Evolutionary conservation across 768 basidiomycete species (phyloP).

Genomic region (Rickenella mellea): DNA sequence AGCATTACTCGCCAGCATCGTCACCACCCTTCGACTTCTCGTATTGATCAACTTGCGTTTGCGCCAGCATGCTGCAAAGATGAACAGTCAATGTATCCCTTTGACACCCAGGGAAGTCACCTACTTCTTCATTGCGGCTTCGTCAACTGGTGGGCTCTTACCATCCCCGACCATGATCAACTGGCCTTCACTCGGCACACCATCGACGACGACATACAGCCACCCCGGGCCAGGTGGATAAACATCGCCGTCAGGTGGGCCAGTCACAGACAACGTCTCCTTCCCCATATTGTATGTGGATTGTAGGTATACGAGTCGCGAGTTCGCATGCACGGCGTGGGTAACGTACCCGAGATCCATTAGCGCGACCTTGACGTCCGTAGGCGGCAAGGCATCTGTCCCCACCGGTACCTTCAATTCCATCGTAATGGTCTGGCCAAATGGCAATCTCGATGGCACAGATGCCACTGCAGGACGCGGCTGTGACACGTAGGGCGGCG

Average conservation of each 20-base stretch:
- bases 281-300: conserved; percentile 32
- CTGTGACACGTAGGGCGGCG: conserved; percentile 69
- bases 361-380: conserved; percentile 50
- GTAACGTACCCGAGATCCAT: conserved; percentile 83
- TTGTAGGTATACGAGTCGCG: conserved; percentile 61
- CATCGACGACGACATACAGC: conserved; percentile 57
- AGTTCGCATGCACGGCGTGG: conserved; percentile 67
- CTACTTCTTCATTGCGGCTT: conserved; percentile 49
- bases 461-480: conserved; percentile 37
- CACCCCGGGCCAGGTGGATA: conserved; percentile 82
- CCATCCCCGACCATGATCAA: conserved; percentile 67
- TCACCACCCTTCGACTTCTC: conserved; percentile 24
- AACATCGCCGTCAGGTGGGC: conserved; percentile 52
- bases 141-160: conserved; percentile 45
- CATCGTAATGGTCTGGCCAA: conserved; percentile 33
- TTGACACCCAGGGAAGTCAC: conserved; percentile 10
- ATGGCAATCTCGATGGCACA: conserved; percentile 28
- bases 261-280: conserved; percentile 43
- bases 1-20: conserved; percentile 7
- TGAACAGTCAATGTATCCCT: neutral
- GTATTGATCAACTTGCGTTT: conserved; percentile 42
- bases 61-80: conserved; percentile 34
- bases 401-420: conserved; percentile 35
- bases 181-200: conserved; percentile 53
- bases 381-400: conserved; percentile 24